Conservation (phyloP, 352 stramenopile genomes). For the Achlya hypogyna region DNA sequence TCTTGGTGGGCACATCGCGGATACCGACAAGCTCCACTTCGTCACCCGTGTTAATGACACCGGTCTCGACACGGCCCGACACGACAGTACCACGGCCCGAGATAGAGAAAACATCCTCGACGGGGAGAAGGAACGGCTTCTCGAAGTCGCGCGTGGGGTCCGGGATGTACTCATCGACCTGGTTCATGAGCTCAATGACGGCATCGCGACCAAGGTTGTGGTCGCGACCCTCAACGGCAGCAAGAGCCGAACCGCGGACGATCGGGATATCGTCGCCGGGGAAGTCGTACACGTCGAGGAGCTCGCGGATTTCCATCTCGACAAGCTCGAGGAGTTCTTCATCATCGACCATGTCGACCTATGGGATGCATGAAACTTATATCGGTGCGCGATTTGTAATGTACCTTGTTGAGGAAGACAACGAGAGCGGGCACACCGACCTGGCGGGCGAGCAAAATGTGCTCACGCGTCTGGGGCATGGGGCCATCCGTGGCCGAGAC, state of each 20-base stretch:
- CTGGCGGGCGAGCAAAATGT: conserved; percentile 94
- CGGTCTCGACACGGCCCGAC: conserved; percentile 91
- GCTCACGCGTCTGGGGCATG: conserved; percentile 95
- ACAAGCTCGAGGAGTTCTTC: conserved; percentile 91
- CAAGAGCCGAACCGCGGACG: conserved; percentile 88
- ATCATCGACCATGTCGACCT: conserved; percentile 88
- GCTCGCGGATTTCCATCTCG: conserved; percentile 92
- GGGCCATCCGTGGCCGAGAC: conserved; percentile 90
- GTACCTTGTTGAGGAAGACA: conserved; percentile 94
- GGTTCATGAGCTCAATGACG: conserved; percentile 92
- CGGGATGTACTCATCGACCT: conserved; percentile 79
- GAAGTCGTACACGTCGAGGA: conserved; percentile 95
- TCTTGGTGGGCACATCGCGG: conserved; percentile 30
- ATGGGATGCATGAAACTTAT: not conserved
- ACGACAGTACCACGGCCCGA: conserved; percentile 95
- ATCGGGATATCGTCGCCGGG: conserved; percentile 93
- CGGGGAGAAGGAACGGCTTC: conserved; percentile 95
- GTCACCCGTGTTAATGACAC: conserved; percentile 53
- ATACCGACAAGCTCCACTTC: conserved; percentile 45
- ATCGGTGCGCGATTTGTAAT: not conserved
- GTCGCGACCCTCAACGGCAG: conserved; percentile 86
- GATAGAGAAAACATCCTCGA: conserved; percentile 97
- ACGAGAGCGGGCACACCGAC: conserved; percentile 85
- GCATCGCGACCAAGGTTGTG: conserved; percentile 70
- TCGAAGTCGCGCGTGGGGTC: conserved; percentile 87